Evolutionary conservation across 768 basidiomycete species (phyloP).

Genomic region (Russula sp.): DNA sequence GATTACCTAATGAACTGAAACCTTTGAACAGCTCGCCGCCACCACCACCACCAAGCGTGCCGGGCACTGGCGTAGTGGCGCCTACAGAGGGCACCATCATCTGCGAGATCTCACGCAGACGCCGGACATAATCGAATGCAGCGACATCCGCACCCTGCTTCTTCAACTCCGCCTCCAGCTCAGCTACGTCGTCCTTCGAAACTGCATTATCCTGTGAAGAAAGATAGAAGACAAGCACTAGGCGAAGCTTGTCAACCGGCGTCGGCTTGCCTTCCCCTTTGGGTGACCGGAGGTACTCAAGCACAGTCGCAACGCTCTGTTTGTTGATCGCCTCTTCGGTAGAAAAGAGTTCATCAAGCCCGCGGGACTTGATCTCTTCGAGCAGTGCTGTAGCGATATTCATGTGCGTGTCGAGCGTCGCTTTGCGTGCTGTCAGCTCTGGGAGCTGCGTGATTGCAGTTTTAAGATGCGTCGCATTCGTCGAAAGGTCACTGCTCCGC

Average conservation of each 20-base stretch:
- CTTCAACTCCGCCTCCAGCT: conserved; percentile 84
- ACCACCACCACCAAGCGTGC: conserved; percentile 35
- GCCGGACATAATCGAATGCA: conserved; percentile 90
- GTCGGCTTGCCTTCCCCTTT: conserved; percentile 61
- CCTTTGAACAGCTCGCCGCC: conserved; percentile 89
- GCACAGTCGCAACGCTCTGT: conserved; percentile 76
- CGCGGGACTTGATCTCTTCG: conserved; percentile 92
- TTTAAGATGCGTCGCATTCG: conserved; percentile 92
- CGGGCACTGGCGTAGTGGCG: conserved; percentile 63
- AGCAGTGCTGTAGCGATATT: conserved; percentile 95
- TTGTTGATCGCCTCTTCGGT: conserved; percentile 87
- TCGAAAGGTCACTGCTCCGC: conserved; percentile 66
- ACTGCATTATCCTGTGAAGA: conserved; percentile 76
- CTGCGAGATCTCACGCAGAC: conserved; percentile 82
- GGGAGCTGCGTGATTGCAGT: conserved; percentile 96
- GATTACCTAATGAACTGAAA: conserved; percentile 86
- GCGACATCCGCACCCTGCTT: conserved; percentile 71
- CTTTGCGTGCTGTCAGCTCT: conserved; percentile 93
- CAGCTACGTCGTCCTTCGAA: conserved; percentile 81
- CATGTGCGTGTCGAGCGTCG: conserved; percentile 97
- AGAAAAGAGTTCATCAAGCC: conserved; percentile 95
- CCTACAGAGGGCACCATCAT: conserved; percentile 77
- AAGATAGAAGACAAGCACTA: conserved; percentile 93
- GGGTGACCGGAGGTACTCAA: conserved; percentile 78
- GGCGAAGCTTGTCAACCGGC: conserved; percentile 81